A percentile compares a stretch with the other conserved stretches of the same genome.
phyloP scores from a whole-genome alignment of 2,329 filamentous ascomycete species.

The Epichloe baconii region DNA sequence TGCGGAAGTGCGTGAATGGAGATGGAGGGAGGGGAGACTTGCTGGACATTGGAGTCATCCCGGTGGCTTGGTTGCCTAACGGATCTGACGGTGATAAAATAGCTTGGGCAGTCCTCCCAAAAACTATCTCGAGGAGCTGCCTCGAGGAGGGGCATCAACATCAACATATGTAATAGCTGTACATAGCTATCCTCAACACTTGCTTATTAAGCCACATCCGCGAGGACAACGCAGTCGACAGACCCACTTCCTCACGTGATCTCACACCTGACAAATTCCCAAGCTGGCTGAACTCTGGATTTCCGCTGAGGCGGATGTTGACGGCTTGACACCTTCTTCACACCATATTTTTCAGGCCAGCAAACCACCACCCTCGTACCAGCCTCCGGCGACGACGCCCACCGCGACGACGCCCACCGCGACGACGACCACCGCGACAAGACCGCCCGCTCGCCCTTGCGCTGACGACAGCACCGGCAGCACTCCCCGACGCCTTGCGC shows the following conservation, averaged over 20 bases:
- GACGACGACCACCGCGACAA: background rate
- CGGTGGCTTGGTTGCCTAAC: background rate
- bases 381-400: constrained; percentile 2
- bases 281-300: constrained; percentile 6
- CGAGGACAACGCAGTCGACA: background rate
- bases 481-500: constrained; percentile 4
- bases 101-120: background rate
- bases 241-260: constrained; percentile 1
- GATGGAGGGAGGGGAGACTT: background rate
- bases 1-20: background rate
- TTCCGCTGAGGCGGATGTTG: constrained; percentile 5
- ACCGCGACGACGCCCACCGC: background rate
- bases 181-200: too few relatives aligned
- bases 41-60: background rate
- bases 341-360: constrained; percentile 16
- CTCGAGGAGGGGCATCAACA: background rate
- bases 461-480: background rate
- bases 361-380: constrained; percentile 7
- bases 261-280: background rate
- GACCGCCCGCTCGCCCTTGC: background rate
- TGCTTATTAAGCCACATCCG: background rate
- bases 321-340: constrained; percentile 12
- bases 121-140: background rate
- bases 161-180: too few relatives aligned
- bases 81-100: background rate